Evolutionary conservation across 1,284 basidiomycete species (phyloP), one percentile per base, ranked within the genome.

Genomic region (Peniophora sp.): DNA sequence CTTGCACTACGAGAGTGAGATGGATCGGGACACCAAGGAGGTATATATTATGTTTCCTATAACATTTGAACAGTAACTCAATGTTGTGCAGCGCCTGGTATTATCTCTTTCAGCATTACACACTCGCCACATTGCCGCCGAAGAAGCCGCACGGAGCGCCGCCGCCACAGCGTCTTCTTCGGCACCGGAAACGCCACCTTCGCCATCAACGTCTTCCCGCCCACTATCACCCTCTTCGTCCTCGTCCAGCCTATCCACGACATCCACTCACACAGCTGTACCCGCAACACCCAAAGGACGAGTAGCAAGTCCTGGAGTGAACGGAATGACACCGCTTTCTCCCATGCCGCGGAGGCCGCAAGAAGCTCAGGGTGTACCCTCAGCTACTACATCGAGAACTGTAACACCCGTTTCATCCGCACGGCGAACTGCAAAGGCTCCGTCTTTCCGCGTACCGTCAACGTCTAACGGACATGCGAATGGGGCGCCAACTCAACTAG

Each of bases 1-100:
- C 59, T 59, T 91, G 53, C 70, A 77, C 47, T 85, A 85, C 57
- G 88, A 90, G 62, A 67, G 69, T 22, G 85, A 89, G 59, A 67
- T 90, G 22, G 57, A 72, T n/a, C 55, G 62, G 0, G 66, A 70
- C 14, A 68, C 64, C 47, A 72, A 79, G 62, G 69, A 75, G 69
- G 88, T 88, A 62, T 53, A 77, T 60, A 8, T 12, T 9, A 17
- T 3, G 17, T 32, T 17, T 22, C 10, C 25, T n/a, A 17, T 47
- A 32, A n/a, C 36, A 51, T 54, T n/a, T 44, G 43, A n/a, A 48
- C 27, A 53, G 8, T 17, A 22, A 41, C 44, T 52, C 5, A 38
- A 34, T 47, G 10, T 25, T 20, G 36, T 24, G 3, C 14, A 53
- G 52, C 50, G 50, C 34, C 45, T 55, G 17, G 20, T 50, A 2